Conservation (phyloP, 257 asterid genomes). For the Marsdenia floribunda region DNA sequence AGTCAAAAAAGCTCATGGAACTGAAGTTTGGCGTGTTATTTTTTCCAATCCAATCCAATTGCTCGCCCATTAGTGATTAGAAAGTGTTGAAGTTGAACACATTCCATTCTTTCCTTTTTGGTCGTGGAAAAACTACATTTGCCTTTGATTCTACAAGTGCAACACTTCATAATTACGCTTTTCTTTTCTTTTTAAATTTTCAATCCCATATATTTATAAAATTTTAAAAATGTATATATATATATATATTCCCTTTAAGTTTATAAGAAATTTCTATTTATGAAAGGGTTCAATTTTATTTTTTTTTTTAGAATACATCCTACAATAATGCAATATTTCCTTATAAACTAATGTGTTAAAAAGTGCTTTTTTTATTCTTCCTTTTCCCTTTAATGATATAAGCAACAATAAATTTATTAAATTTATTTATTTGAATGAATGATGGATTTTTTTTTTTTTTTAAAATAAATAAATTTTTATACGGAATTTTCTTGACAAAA, state of each 20-base stretch:
- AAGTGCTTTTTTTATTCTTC: neutral
- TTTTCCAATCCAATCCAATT: neutral
- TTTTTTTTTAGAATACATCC: no score
- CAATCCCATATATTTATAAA: no score
- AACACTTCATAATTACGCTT: no score
- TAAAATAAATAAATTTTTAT: neutral
- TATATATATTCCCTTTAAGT: no score
- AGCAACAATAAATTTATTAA: slow-evolving; percentile 4
- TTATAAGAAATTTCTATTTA: neutral
- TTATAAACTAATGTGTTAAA: no score
- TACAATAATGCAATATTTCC: neutral
- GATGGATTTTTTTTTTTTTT: no score
- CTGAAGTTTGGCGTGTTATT: no score
- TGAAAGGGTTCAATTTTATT: neutral
- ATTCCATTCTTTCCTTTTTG: neutral
- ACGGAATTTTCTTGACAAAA: slow-evolving; percentile 3
- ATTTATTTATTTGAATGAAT: neutral
- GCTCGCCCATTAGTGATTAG: no score
- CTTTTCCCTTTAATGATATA: neutral
- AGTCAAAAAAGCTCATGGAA: no score
- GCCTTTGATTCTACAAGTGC: neutral
- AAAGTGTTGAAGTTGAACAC: no score
- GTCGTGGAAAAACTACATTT: neutral
- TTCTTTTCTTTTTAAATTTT: no score
- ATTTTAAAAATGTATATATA: no score